Evolutionary conservation across 148 eudicot genomes (phyloP).

Genomic region (Chenopodium album): DNA sequence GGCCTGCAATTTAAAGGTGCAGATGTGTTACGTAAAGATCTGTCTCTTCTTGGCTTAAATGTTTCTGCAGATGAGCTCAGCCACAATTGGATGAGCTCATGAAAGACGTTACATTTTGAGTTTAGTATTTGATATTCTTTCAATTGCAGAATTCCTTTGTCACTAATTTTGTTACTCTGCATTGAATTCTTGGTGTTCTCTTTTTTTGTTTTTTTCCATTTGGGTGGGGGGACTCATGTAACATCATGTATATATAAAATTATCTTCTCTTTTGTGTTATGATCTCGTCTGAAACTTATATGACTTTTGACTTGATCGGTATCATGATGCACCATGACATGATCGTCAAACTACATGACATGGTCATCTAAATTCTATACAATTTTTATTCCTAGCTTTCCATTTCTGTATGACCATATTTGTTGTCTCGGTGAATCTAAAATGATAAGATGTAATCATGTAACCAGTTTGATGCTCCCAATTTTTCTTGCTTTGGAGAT

Average conservation of each 20-base stretch:
- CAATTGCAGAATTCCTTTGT: background rate
- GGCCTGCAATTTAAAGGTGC: conserved; percentile 77
- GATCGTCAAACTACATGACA: background rate
- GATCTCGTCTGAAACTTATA: background rate
- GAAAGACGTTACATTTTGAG: background rate
- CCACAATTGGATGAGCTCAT: conserved; percentile 15
- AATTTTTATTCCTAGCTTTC: background rate
- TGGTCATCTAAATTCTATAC: too few relatives aligned
- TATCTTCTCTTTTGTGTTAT: background rate
- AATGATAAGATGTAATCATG: background rate
- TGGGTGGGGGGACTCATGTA: background rate
- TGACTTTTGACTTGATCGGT: background rate
- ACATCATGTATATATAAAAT: background rate
- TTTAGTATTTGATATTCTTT: conserved; percentile 10
- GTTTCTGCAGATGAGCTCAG: conserved; percentile 27
- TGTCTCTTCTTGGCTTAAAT: conserved; percentile 48
- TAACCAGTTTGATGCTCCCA: background rate
- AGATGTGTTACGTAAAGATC: conserved; percentile 50
- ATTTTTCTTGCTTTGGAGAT: too few relatives aligned
- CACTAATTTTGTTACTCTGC: background rate
- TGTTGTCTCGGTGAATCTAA: background rate
- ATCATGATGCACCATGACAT: background rate
- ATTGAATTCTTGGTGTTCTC: background rate
- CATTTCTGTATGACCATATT: background rate
- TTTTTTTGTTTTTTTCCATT: background rate